Evolutionary conservation across 2,329 filamentous ascomycete species (phyloP).

Genomic region (Penicillium sp.): DNA sequence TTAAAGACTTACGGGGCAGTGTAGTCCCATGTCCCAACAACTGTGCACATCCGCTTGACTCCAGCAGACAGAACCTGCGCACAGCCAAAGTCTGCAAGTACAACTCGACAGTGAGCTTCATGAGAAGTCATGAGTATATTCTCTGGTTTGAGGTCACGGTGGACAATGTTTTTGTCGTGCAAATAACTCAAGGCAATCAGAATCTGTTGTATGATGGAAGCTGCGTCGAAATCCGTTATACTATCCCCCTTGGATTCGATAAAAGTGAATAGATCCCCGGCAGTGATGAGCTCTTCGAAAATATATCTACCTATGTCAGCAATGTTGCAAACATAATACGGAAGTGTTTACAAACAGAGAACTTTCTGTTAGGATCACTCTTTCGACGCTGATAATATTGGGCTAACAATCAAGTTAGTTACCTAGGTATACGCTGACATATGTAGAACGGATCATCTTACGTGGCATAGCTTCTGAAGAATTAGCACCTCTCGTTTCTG

Average conservation of each 20-base stretch:
- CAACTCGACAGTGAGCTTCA: slow-evolving; percentile 47
- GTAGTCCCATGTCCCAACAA: slow-evolving; percentile 55
- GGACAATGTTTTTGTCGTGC: slow-evolving; percentile 53
- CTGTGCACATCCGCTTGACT: slow-evolving; percentile 48
- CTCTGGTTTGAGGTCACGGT: slow-evolving; percentile 62
- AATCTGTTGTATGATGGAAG: slow-evolving; percentile 54
- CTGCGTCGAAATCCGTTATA: slow-evolving; percentile 49
- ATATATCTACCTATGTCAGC: slow-evolving; percentile 47
- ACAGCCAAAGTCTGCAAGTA: slow-evolving; percentile 60
- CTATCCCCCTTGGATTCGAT: slow-evolving; percentile 47
- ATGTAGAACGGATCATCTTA: slow-evolving; percentile 23
- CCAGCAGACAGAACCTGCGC: slow-evolving; percentile 36
- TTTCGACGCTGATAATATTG: slow-evolving; percentile 57
- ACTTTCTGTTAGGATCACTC: slow-evolving; percentile 51
- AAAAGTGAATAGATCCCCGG: slow-evolving; percentile 59
- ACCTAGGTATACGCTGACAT: background rate
- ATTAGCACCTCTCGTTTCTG: slow-evolving; percentile 43
- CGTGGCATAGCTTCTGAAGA: slow-evolving; percentile 52
- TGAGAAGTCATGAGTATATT: slow-evolving; percentile 59
- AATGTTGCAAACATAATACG: background rate
- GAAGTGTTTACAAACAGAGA: slow-evolving; percentile 45
- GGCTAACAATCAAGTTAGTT: slow-evolving; percentile 37
- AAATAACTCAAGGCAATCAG: slow-evolving; percentile 57
- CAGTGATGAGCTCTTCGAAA: slow-evolving; percentile 58
- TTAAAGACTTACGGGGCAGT: slow-evolving; percentile 53